Evolutionary conservation across 2,329 filamentous ascomycete genomes (phyloP), one percentile per base, ranked within the genome.

Genomic region (Lasiodiplodia gonubiensis): DNA sequence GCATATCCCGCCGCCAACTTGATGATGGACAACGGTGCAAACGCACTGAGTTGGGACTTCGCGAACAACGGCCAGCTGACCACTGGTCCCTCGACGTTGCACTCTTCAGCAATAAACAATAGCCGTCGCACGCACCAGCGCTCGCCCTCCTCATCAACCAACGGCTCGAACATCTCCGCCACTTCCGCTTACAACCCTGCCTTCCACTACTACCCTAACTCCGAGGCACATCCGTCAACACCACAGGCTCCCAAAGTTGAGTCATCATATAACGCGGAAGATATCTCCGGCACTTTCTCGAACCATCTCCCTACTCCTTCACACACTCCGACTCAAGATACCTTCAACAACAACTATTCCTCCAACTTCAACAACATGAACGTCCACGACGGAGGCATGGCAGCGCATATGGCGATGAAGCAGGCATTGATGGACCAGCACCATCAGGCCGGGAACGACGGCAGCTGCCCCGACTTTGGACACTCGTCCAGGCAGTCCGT

Each of bases 361-460:
- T 76, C 79, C 1, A 75, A 79, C 14, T 75, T 81, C 23, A 70
- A 76, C 16, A 78, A 79, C 69, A 80, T 85, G 76, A 77, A 71
- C 66, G 75, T 74, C 66, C 75, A 67, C 18, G 71, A 76, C 42
- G 78, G 76, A 64, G 59, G 57, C 16, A 80, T 81, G 73, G 80
- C 83, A 12, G 83, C 85, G n/a, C 86, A 88, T 72, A 80, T 85
- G 75, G 86, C 85, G 61, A 88, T 89, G 85, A 86, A 85, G 79
- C 83, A 84, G 68, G 85, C 84, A 68, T 80, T 85, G 68, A 82
- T 88, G 79, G 86, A 84, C 67, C 79, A 73, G 52, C 80, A 85
- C 72, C 79, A 78, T 70, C 75, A 73, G 49, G 39, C 27, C 21
- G 74, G 71, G 10, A 73, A 71, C 53, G 84, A 86, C 66, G 85